These are phyloP conservation scores for Lactarius evosmus DNA, from an alignment of 768 basidiomycete genomes.

Conservation along the genomic window DNA sequence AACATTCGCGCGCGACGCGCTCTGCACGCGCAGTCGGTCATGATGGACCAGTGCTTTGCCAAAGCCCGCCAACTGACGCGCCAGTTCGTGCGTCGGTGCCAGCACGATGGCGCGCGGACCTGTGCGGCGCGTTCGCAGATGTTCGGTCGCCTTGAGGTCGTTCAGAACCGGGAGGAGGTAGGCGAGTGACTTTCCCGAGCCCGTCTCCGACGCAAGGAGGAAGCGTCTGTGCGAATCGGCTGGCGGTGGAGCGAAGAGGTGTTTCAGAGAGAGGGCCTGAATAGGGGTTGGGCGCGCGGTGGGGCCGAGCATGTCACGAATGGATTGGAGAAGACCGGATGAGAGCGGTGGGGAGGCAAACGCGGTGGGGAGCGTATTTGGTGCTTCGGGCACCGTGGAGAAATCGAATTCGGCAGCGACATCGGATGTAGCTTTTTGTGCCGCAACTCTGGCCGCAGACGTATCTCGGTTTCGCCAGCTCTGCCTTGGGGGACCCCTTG, in stretches of 20 bases:
- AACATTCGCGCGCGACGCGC: conserved; percentile 60
- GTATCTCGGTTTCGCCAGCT: not conserved
- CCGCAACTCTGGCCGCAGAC: not conserved
- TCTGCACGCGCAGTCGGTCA: conserved; percentile 72
- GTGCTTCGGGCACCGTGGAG: conserved; percentile 30
- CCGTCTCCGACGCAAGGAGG: conserved; percentile 84
- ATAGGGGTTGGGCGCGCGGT: conserved; percentile 67
- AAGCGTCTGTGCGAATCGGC: conserved; percentile 46
- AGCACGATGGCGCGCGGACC: conserved; percentile 76
- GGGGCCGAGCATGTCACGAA: conserved; percentile 57
- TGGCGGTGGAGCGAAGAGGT: conserved; percentile 44
- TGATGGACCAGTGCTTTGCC: conserved; percentile 74
- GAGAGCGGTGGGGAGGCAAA: conserved; percentile 72
- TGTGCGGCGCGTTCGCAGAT: conserved; percentile 22
- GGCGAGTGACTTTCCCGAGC: conserved; percentile 89
- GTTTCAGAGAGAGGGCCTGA: conserved; percentile 70
- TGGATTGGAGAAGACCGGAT: conserved; percentile 55
- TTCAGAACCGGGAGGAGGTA: conserved; percentile 85
- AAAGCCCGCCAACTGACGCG: conserved; percentile 71
- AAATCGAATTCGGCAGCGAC: conserved; percentile 40
- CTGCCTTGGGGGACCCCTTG: not conserved
- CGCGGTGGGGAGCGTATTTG: conserved; percentile 34
- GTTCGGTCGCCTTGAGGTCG: conserved; percentile 65
- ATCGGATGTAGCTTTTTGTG: not conserved
- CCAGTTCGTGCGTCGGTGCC: conserved; percentile 86